phyloP scores from a whole-genome alignment of 305 asterid species.

The Rubia balearica region DNA sequence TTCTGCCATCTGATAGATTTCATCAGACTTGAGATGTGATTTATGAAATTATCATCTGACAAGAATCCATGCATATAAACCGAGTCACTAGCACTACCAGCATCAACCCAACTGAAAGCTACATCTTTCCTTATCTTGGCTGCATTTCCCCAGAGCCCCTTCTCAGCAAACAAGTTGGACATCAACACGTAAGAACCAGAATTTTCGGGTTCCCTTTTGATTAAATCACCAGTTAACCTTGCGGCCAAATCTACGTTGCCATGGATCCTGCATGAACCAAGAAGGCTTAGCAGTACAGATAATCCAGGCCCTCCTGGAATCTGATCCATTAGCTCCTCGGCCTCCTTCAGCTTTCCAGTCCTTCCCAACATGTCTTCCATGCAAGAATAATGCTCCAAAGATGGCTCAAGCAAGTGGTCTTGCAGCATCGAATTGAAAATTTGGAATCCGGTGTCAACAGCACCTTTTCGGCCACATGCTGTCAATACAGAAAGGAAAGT shows the following conservation, averaged over 20 bases:
- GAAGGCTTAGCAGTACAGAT: constrained; percentile 70
- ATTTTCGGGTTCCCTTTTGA: constrained; percentile 55
- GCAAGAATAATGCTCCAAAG: constrained; percentile 64
- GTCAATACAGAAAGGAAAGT: constrained; percentile 73
- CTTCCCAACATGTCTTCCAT: constrained; percentile 87
- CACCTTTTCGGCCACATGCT: constrained; percentile 71
- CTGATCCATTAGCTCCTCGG: constrained; percentile 46
- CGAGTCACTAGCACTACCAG: constrained; percentile 38
- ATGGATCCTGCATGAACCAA: constrained; percentile 63
- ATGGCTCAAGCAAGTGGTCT: constrained; percentile 44
- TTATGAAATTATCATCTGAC: constrained; percentile 73
- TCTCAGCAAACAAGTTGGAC: constrained; percentile 84
- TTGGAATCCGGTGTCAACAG: constrained; percentile 51
- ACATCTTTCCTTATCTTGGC: constrained; percentile 72
- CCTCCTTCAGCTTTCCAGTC: constrained; percentile 64
- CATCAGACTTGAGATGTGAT: constrained; percentile 48
- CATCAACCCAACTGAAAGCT: constrained; percentile 85
- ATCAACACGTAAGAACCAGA: constrained; percentile 76
- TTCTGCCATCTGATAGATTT: constrained; percentile 59
- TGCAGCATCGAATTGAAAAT: constrained; percentile 56
- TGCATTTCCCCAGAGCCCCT: constrained; percentile 81
- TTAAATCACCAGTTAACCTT: constrained; percentile 45
- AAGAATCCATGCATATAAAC: constrained; percentile 58
- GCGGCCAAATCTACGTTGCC: constrained; percentile 66
- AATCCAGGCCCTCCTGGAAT: constrained; percentile 76